A percentile compares a stretch with the other conserved stretches of the same genome.
Conservation (phyloP, 1,284 basidiomycete genomes). For the Pseudozyma sp. region DNA sequence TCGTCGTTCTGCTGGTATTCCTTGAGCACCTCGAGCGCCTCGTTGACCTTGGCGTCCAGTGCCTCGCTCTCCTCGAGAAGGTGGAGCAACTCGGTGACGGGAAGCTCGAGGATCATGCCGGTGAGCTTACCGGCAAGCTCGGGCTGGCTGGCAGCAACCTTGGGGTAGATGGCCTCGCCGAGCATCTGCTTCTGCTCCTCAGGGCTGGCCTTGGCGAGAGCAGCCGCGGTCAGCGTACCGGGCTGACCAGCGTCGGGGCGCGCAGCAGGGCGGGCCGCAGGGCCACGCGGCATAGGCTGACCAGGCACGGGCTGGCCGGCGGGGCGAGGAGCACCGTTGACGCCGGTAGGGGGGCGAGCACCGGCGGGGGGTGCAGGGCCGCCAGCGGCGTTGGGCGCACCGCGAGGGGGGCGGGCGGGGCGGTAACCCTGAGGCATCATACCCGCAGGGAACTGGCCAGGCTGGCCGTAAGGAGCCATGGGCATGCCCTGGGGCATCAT, state of each 20-base stretch:
- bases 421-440: constrained; percentile 67
- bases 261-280: constrained; percentile 43
- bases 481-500: constrained; percentile 69
- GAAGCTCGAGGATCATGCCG: constrained; percentile 69
- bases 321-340: constrained; percentile 58
- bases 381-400: constrained; percentile 53
- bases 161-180: constrained; percentile 69
- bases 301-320: constrained; percentile 53
- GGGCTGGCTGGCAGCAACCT: constrained; percentile 64
- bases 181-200: constrained; percentile 70
- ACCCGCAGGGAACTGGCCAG: constrained; percentile 64
- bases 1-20: constrained; percentile 64
- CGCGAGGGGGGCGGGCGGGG: constrained; percentile 63
- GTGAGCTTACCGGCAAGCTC: constrained; percentile 68
- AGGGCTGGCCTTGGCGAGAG: constrained; percentile 67
- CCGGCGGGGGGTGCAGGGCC: constrained; percentile 53
- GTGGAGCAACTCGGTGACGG: constrained; percentile 67
- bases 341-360: constrained; percentile 53
- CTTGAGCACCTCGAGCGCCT: constrained; percentile 67
- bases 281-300: constrained; percentile 48
- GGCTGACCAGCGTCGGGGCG: constrained; percentile 53
- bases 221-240: constrained; percentile 62
- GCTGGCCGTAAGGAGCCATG: constrained; percentile 65
- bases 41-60: constrained; percentile 66
- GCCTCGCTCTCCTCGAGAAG: constrained; percentile 67